These are phyloP conservation scores for Tardiomyces blankii DNA, from an alignment of 1,139 yeast genomes.

Conservation along the genomic window DNA sequence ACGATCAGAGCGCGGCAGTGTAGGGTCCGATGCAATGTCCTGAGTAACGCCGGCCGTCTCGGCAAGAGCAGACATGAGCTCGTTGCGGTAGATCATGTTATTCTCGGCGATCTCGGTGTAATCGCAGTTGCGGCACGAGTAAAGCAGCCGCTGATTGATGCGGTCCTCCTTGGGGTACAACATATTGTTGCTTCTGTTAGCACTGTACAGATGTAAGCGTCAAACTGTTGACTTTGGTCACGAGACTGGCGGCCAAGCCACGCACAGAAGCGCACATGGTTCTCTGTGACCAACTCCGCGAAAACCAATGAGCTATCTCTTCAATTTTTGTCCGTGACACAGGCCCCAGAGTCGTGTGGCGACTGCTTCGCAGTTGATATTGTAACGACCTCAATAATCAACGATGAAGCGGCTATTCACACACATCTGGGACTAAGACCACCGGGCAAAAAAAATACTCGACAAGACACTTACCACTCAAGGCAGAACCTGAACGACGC, in stretches of 20 bases:
- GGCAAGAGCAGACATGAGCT: conserved; percentile 55
- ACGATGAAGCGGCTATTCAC: too few species aligned
- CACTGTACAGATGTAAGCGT: conserved; percentile 7
- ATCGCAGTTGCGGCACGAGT: conserved; percentile 91
- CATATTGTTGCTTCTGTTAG: conserved; percentile 64
- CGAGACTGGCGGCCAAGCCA: neutral
- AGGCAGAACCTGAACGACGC: conserved; percentile 89
- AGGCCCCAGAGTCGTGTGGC: too few species aligned
- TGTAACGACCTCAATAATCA: too few species aligned
- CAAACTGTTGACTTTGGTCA: neutral
- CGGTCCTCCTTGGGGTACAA: conserved; percentile 97
- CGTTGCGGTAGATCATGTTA: conserved; percentile 86
- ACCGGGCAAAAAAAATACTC: too few species aligned
- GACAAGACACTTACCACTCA: conserved; percentile 61
- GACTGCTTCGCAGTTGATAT: too few species aligned
- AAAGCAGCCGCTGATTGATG: conserved; percentile 52
- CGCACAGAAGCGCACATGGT: too few species aligned
- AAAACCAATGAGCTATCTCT: too few species aligned
- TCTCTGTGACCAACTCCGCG: too few species aligned
- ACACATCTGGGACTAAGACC: too few species aligned
- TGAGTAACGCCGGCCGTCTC: conserved; percentile 98
- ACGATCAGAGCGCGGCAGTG: conserved; percentile 87
- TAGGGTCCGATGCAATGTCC: conserved; percentile 93
- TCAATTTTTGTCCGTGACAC: too few species aligned
- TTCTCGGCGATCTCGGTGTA: conserved; percentile 88